Conservation (phyloP, 305 asterid species). For the Withania somnifera region DNA sequence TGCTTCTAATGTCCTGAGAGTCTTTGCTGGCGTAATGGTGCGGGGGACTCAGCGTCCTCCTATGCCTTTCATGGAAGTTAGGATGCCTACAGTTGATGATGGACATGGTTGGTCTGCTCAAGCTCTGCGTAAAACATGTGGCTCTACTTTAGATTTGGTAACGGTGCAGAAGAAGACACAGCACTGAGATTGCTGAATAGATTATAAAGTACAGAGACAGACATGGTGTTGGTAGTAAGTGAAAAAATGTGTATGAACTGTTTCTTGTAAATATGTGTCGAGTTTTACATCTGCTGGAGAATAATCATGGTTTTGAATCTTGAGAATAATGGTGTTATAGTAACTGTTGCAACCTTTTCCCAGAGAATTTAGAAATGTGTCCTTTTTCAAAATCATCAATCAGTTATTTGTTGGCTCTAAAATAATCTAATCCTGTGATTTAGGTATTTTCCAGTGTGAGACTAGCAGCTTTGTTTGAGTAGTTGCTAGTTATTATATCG, state of each 20-base stretch:
- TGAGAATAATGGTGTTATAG: not conserved
- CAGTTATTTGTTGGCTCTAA: not conserved
- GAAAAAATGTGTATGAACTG: not conserved
- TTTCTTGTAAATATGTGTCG: not conserved
- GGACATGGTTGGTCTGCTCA: conserved; percentile 89
- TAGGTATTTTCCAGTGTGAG: not conserved
- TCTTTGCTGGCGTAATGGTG: conserved; percentile 48
- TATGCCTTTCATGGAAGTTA: conserved; percentile 62
- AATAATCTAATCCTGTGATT: not conserved
- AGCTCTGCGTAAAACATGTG: conserved; percentile 43
- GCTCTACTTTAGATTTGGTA: conserved; percentile 56
- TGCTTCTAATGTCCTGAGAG: conserved; percentile 53
- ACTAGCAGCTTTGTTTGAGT: not conserved
- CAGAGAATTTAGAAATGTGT: not conserved
- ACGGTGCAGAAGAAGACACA: conserved; percentile 41
- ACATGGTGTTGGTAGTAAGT: not conserved
- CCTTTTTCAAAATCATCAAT: not conserved
- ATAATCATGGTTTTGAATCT: not conserved
- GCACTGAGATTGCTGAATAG: conserved; percentile 18
- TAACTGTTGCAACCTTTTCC: not conserved
- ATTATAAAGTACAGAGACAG: not conserved
- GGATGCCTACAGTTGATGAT: conserved; percentile 84
- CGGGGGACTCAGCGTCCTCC: conserved; percentile 30
- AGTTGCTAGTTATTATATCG: not conserved
- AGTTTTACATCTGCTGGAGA: not conserved